Evolutionary conservation across 2,329 filamentous ascomycete species (phyloP), one percentile per base, ranked within the genome.

Genomic region (Botrytis medusae): DNA sequence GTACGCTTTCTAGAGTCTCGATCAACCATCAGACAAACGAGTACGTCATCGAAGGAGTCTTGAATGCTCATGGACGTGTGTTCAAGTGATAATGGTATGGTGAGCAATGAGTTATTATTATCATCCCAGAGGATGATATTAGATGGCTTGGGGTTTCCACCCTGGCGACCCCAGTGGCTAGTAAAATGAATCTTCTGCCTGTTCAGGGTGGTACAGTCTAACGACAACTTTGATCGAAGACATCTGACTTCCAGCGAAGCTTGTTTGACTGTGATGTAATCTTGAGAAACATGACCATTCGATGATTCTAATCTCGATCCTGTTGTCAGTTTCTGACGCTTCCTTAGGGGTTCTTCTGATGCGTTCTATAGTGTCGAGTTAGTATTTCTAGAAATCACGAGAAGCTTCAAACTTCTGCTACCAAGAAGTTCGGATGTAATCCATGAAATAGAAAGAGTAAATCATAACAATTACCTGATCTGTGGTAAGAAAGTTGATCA

Each of bases 261-360:
- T 64, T 77, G 72, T 14, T 78, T 77, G 12, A 81, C 79, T 57
- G 77, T 51, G 32, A 81, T 76, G 60, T 78, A 74, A 25, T 79
- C 20, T 8, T 29, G 4, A 76, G 20, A 77, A 42, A 34, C 74
- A 68, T 40, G 65, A 12, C 20, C 74, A 72, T 51, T 68, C 32
- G 61, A 51, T 48, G 40, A 40, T 54, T 37, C 70, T 14, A 44
- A 37, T 46, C 8, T 22, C n/a, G 59, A 48, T 54, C 48, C 61
- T 22, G 20, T 46, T 16, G 9, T 59, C 51, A 46, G 72, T 74
- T 78, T 81, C 60, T 73, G 76, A 68, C 75, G 75, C 46, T 79
- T 80, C 6, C 70, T 74, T 65, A 76, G 77, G 63, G 77, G 77
- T 70, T 79, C 77, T 34, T 54, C 22, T 25, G 22, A 12, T n/a